Conservation (phyloP, 331 rosid genomes). For the Malus hybrid region DNA sequence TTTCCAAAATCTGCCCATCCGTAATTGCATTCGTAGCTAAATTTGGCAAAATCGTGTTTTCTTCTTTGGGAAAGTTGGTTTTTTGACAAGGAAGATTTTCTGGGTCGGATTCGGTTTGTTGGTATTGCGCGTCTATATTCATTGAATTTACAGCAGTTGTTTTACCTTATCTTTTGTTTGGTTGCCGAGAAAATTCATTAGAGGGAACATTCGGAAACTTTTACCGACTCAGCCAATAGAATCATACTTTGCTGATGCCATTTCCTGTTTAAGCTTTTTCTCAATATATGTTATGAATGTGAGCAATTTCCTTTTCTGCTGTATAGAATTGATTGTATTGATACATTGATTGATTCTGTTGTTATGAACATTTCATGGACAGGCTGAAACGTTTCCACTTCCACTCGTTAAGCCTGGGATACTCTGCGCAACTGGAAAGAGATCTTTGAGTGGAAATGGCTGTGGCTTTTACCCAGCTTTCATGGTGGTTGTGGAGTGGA, state of each 20-base stretch:
- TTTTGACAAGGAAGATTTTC: neutral
- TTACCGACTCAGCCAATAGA: neutral
- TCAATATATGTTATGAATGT: neutral
- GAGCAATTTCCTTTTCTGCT: neutral
- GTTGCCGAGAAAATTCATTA: slow-evolving; percentile 14
- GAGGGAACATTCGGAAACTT: neutral
- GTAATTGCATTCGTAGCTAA: slow-evolving; percentile 3
- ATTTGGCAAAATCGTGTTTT: slow-evolving; percentile 16
- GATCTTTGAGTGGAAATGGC: slow-evolving; percentile 41
- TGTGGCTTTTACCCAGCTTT: slow-evolving; percentile 69
- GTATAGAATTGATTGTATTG: too few species aligned
- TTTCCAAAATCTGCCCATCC: neutral
- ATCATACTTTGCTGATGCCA: neutral
- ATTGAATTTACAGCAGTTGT: slow-evolving; percentile 25
- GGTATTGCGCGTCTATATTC: slow-evolving; percentile 14
- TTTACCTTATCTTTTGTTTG: slow-evolving; percentile 1
- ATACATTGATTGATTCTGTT: slow-evolving; percentile 10
- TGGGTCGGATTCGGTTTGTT: neutral
- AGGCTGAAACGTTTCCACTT: slow-evolving; percentile 2
- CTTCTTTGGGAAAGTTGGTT: slow-evolving; percentile 10
- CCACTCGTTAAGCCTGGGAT: neutral
- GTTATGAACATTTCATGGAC: slow-evolving; percentile 6
- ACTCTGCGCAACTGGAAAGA: slow-evolving; percentile 5
- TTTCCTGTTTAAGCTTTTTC: neutral
- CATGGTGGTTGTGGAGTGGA: slow-evolving; percentile 94